phyloP scores from a whole-genome alignment of 768 basidiomycete species.

The Termitomyces sp. region DNA sequence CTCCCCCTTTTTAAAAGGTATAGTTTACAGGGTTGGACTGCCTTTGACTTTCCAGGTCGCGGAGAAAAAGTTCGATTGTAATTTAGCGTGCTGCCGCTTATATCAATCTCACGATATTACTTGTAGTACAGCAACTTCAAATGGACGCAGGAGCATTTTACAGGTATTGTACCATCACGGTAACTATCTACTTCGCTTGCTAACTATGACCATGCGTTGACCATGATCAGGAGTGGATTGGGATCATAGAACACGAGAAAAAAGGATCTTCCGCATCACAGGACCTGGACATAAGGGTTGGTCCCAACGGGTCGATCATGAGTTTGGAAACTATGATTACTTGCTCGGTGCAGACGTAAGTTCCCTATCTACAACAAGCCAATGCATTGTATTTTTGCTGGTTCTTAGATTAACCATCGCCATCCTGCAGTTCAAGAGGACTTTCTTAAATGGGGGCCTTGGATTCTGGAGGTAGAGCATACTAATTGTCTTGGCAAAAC shows the following conservation, averaged over 20 bases:
- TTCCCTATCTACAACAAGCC: conserved; percentile 4
- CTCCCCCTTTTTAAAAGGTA: neutral
- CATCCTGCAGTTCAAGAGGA: conserved; percentile 80
- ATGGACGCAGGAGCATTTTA: conserved; percentile 80
- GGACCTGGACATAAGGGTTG: conserved; percentile 69
- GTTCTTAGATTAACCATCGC: conserved; percentile 69
- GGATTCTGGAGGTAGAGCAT: conserved; percentile 53
- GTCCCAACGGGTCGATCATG: conserved; percentile 76
- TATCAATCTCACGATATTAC: neutral
- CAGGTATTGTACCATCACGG: conserved; percentile 41
- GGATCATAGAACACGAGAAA: conserved; percentile 64
- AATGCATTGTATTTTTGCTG: neutral
- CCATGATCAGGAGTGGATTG: conserved; percentile 67
- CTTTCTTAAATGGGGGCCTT: conserved; percentile 71
- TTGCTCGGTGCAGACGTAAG: conserved; percentile 71
- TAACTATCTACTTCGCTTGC: neutral
- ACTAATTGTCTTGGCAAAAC: neutral
- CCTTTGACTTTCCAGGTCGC: conserved; percentile 79
- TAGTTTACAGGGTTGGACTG: conserved; percentile 70
- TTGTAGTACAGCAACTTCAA: conserved; percentile 63
- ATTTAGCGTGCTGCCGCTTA: neutral
- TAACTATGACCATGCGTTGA: neutral
- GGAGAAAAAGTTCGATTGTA: conserved; percentile 51
- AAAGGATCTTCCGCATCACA: conserved; percentile 70
- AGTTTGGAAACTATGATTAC: conserved; percentile 88